Base-by-base conservation (phyloP, 192 early-diverging fungal genomes). In the Glomus cerebriforme region DNA sequence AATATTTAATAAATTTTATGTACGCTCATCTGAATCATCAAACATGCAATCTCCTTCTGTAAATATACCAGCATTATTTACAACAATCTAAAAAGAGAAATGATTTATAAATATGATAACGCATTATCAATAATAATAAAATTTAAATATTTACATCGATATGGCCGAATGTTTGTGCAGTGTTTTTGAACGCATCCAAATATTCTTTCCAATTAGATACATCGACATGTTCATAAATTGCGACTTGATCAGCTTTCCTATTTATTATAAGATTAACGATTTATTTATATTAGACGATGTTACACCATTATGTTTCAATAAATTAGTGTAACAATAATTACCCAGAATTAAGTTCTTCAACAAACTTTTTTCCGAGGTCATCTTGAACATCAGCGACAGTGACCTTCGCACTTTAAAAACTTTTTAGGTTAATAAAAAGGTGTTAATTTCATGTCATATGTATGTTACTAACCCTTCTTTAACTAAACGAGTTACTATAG, bases 381-480 rank as follows among this genome's bases (percentile, higher is more conserved):
- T 59, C 84, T 32, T 87, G 81, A 59, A 92, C 76, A 58, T 91
- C 91, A 32, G 84, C 91, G 47, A 93, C 75, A 24, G 90, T 90
- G 58, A 92, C 88, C 34, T 89, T 87, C 65, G 82, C 89, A 12
- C 92, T 92, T 62, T 39, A n/a, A n/a, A n/a, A n/a, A n/a, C n/a
- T n/a, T n/a, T n/a, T n/a, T n/a, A n/a, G n/a, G n/a, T n/a, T n/a
- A n/a, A n/a, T n/a, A n/a, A n/a, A n/a, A n/a, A n/a, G n/a, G n/a
- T n/a, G n/a, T n/a, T n/a, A n/a, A n/a, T n/a, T n/a, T n/a, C n/a
- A n/a, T n/a, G n/a, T n/a, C n/a, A n/a, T 19, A 19, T 54, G 22
- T 22, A 54, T 0, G 1, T 19, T 54, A 3, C 49, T 22, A 22
- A 54, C 49, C 49, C 49, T 54, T 54, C 49, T 54, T 54, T 22